These are phyloP conservation scores for Neocatenulostroma microsporum DNA, from an alignment of 2,329 filamentous ascomycete genomes.

Conservation along the genomic window DNA sequence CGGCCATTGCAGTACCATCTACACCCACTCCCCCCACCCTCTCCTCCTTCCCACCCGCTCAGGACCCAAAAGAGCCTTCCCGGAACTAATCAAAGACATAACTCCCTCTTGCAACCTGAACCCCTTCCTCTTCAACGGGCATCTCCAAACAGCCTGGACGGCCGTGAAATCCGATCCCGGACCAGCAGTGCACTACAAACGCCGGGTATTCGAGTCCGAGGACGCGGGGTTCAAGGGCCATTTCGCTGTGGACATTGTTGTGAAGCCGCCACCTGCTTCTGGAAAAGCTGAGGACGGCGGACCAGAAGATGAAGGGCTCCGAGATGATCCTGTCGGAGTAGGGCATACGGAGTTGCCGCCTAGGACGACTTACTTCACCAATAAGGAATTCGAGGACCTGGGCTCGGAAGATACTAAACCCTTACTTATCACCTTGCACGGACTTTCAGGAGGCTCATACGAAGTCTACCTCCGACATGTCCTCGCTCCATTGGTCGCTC, in stretches of 20 bases:
- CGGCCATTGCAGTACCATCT: conserved; percentile 20
- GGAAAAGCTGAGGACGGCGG: conserved; percentile 22
- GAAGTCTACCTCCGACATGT: conserved; percentile 84
- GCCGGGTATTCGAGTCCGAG: conserved; percentile 63
- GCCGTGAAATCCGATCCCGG: conserved; percentile 59
- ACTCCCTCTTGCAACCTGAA: conserved; percentile 81
- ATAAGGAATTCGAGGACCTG: conserved; percentile 59
- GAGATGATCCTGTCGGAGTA: conserved; percentile 34
- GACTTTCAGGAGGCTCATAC: conserved; percentile 81
- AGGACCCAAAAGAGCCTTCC: conserved; percentile 56
- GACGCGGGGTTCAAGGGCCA: conserved; percentile 63
- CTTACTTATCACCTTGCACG: conserved; percentile 87
- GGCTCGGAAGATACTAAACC: conserved; percentile 72
- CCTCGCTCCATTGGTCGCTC: conserved; percentile 61
- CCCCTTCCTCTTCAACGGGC: conserved; percentile 88
- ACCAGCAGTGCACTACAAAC: conserved; percentile 75
- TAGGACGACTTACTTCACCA: conserved; percentile 67
- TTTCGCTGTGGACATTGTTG: conserved; percentile 83
- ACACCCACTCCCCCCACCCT: conserved; percentile 23
- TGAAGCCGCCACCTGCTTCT: conserved; percentile 28
- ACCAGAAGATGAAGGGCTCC: conserved; percentile 22
- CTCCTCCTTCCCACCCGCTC: conserved; percentile 50
- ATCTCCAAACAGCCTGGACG: conserved; percentile 86
- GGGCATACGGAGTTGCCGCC: conserved; percentile 58
- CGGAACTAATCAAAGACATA: conserved; percentile 60